Evolutionary conservation across 495 filamentous ascomycete species (phyloP), one percentile per base, ranked within the genome.

Genomic region (Penicillium alfredii): DNA sequence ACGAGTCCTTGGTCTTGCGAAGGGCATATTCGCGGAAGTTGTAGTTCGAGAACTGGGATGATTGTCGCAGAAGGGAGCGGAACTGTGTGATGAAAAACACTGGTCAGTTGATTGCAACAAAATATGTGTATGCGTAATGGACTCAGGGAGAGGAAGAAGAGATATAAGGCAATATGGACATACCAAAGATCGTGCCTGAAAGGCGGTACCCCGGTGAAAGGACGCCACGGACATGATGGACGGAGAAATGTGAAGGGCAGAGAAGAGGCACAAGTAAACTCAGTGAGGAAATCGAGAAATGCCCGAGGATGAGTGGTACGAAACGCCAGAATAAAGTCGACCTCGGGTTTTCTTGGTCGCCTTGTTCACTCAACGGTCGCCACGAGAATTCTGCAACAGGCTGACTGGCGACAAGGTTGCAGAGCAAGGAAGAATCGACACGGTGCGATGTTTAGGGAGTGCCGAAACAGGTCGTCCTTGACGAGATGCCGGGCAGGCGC

Each of bases 21-120:
- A 77, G 85, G 18, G 93, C 89, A 65, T 96, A 98, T 51, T 97
- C 90, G 56, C 92, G 78, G 73, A 95, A 98, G 62, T 96, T 97
- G 73, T 95, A 98, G 43, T 81, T 73, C 34, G 88, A 78, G 62
- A 97, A 98, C 48, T 93, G 84, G 33, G 77, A 73, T 11, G 86
- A 80, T 62, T 89, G 83, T 20, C 92, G 86, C 48, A 95, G 71
- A 43, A 98, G 73, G 42, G 89, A 89, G 30, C 93, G 90, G 68
- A 93, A 96, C 88, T 96, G 49, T 21, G 31, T 8, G 10, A 23
- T 24, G 9, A 35, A 15, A 11, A 9, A 14, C 6, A 15, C 16
- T 6, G 12, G 27, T 35, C 15, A 36, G 20, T 28, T 14, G 24
- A 32, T 17, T 26, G 12, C 19, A 11, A 33, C 15, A 12, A 8